Base-by-base conservation (phyloP, 805 yeast species). In the Ogataea naganishii region DNA sequence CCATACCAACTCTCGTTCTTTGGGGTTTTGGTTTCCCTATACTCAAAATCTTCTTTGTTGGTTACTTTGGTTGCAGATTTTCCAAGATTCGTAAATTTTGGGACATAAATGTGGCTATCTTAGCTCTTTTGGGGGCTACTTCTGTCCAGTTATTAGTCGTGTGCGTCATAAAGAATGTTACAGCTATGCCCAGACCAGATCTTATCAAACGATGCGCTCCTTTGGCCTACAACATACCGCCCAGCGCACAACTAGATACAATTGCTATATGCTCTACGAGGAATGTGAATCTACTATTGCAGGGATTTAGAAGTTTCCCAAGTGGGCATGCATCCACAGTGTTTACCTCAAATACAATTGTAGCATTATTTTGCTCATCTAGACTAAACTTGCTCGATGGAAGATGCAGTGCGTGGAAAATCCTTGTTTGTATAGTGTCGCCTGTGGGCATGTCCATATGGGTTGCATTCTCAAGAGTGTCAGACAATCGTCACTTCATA, bases 271-370 rank as follows among this genome's bases (percentile, higher is more conserved):
- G 79, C 43, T 54, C 68, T 1, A 57, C 65, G 16, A 43, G 47
- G 1, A 43, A 66, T 29, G 14, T 44, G 4, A 41, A 36, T 11
- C 33, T 56, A 3, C 44, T 72, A 13, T 44, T 50, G 41, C 76
- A 71, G 41, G 79, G 78, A 1, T 66, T 69, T 43, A 58, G 75
- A 38, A 66, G 74, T 17, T 70, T 75, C 27, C 79, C 79, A 2
- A 68, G 74, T 28, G 79, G 76, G 1, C 79, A 72, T 43, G 60
- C 77, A 1, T 56, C 73, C 7, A 56, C 70, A 5, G 53, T 69
- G 14, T 71, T 71, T 40, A 58, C 75, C 1, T 64, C 75, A 1
- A 55, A 62, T 35, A 54, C 60, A 1, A 45, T 58, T 13, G 46
- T 58, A 18, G 43, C 55, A 14, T 47, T 64, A 14, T 53, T 59